Evolutionary conservation across 2,329 filamentous ascomycete genomes (phyloP), one percentile per base, ranked within the genome.

Genomic region (Arthroderma sp.): DNA sequence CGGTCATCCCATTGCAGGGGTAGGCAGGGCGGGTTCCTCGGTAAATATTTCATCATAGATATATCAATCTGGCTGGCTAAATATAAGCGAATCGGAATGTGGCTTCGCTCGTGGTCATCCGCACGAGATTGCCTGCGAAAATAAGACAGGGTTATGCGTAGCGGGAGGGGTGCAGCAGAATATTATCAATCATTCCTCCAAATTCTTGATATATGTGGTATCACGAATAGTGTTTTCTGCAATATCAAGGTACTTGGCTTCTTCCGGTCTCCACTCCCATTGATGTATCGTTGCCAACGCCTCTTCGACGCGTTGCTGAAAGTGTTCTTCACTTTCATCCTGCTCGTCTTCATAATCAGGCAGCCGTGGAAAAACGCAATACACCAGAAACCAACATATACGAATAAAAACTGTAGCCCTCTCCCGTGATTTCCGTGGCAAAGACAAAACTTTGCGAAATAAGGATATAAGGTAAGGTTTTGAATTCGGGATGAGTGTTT

Each of bases 181-280:
- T 22, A 22, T 22, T 22, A 22, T 22, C 15, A 22, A 22, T 22
- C 15, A 22, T 22, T 22, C 15, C 15, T 22, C 15, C 15, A 22
- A 22, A 22, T 22, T 22, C 15, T 22, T 3, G 15, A 22, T 22
- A 22, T 22, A 22, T 2, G 15, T 22, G 15, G 15, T 22, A 22
- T 47, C 41, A 15, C 29, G 40, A 30, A 43, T 34, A 27, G 43
- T 38, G 29, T 8, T 42, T 30, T 43, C 44, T 2, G 40, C 29
- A 36, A 46, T n/a, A 22, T 11, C 29, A 36, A 37, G 30, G 22
- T 47, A 47, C 36, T 38, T 40, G 10, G 6, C n/a, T 22, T 47
- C 45, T 22, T 44, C 38, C 6, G n/a, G 38, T 29, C 33, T 40
- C 45, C 42, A 44, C 36, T 42, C 37, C 41, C 36, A 47, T 28